Evolutionary conservation across 768 basidiomycete genomes (phyloP), one percentile per base, ranked within the genome.

Genomic region (Collybia sordida): DNA sequence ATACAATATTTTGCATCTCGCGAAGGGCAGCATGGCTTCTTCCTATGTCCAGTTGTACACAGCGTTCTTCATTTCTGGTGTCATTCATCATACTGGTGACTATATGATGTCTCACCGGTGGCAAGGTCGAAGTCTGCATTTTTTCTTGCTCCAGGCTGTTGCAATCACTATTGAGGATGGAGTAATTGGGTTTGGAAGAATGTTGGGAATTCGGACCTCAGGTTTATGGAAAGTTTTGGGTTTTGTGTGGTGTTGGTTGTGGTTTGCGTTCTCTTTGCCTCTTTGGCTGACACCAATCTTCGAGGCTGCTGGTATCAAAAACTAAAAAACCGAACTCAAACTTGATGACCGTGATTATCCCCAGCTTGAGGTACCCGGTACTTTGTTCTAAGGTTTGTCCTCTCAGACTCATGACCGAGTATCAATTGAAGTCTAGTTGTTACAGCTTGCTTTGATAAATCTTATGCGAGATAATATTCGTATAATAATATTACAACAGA

Each of bases 81-180:
- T 69, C 4, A 34, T 66, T 11, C 69, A 72, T 46, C 31, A 48
- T 21, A 49, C 59, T 18, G 23, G 46, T 43, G 55, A 55, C 23
- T 31, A 11, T 11, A 31, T 31, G 31, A 31, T 31, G 14, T 31
- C 31, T 31, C 3, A 14, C 9, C 9, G 9, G 11, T 31, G 31
- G 31, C 31, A 31, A 31, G 31, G 31, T 14, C 31, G 31, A 3
- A 31, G 31, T 31, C 37, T 65, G 24, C 37, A 40, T 4, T 68
- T 65, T 56, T 70, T 65, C 52, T 17, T 64, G 14, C 14, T 48
- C 1, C 68, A 72, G 39, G 66, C 66, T 4, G 21, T 62, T 4
- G 65, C 58, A 2, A 67, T 72, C 38, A 66, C 65, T 11, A 25
- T 65, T 35, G 69, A 70, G 51, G 66, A 68, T 43, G 50, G 47